Base-by-base conservation (phyloP, 805 yeast species). In the Kodamaea hsintzibuensis region DNA sequence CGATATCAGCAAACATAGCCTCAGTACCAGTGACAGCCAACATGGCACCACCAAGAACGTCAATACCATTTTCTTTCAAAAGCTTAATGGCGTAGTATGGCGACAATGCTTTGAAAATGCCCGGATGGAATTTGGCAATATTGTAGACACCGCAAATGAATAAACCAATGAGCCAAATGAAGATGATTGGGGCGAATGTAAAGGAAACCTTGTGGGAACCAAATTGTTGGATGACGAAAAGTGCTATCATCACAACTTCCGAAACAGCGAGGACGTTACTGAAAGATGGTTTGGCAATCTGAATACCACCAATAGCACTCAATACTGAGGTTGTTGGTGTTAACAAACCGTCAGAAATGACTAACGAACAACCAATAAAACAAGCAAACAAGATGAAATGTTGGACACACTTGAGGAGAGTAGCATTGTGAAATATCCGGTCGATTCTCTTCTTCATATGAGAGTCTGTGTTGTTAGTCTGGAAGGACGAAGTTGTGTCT, bases 301-400 rank as follows among this genome's bases (percentile, higher is more conserved):
- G 77, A 44, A 82, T 79, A 51, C 88, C 88, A 2, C 77, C 79
- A 35, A 83, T 67, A 1, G 87, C 85, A 52, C 82, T 75, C 47
- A 83, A 71, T 2, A 83, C 84, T 1, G 87, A 82, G 10, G 86
- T 82, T 1, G 87, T 83, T 22, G 88, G 88, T 1, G 88, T 83
- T 55, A 83, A 71, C 51, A 83, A 67, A 5, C 87, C 87, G 65
- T 83, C 87, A 7, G 85, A 80, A 39, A 83, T 67, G 16, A 83
- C 83, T 59, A 83, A 69, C 0, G 84, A 71, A 58, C 86, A 81
- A 1, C 87, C 87, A 27, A 82, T 52, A 55, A 83, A 81, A 55
- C 85, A 74, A 1, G 72, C 59, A 30, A 63, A 63, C 49, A 78
- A 56, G 35, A 73, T 75, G 52, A 70, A 61, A 39, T 56, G 64